Base-by-base conservation (phyloP, 2,329 filamentous ascomycete species). In the Pleomassaria siparia region DNA sequence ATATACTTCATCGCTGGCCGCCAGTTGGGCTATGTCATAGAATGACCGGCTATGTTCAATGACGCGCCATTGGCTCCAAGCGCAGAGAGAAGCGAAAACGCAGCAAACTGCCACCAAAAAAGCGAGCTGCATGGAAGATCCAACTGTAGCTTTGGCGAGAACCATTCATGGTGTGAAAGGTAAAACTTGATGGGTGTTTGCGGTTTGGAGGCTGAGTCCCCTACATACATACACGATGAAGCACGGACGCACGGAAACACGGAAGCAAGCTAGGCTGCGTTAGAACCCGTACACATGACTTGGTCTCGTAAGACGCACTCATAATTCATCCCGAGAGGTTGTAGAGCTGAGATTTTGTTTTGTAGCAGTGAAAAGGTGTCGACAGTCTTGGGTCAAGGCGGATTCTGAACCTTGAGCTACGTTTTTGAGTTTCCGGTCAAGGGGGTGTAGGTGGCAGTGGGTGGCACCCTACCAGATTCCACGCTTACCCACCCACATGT, bases 11-110 rank as follows among this genome's bases (percentile, higher is more conserved):
- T 48, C 46, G 50, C 37, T 36, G 42, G 40, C 45, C 10, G 29
- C 5, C 40, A 39, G 41, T 24, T 44, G 42, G n/a, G 36, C 36
- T 54, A 44, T 58, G 51, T 54, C 36, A 41, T 49, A 53, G 59
- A 50, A 25, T 62, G 60, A 63, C 60, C 61, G 60, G 56, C 54
- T 53, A n/a, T n/a, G n/a, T n/a, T n/a, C n/a, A n/a, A n/a, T n/a
- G 46, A 10, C 18, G 26, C 41, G 43, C 41, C 33, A 60, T 62
- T 64, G 61, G 61, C 24, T 40, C 40, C 12, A 24, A 16, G n/a
- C n/a, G n/a, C n/a, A n/a, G n/a, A n/a, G n/a, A n/a, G 28, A 43
- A 28, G 28, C 20, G 40, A 53, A 37, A 28, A 49, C 51, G 47
- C 46, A 44, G 53, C 44, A 44, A 41, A 40, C 25, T 48, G 26